Evolutionary conservation across 495 filamentous ascomycete genomes (phyloP).

Genomic region (Tetracladium marchalianum): DNA sequence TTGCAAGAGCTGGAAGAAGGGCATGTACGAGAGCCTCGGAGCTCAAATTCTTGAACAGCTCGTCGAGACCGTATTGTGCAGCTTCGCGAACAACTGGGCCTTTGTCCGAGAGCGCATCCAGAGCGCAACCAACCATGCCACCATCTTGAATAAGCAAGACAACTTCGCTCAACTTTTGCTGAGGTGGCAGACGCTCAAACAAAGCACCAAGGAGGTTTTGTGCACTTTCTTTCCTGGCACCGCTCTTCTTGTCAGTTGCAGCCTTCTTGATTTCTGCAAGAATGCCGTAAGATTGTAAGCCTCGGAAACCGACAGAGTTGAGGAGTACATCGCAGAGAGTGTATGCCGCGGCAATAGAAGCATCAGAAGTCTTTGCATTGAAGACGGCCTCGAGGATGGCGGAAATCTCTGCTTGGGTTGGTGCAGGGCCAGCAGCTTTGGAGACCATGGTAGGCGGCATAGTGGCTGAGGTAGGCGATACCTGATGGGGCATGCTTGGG

Average conservation of each 20-base stretch:
- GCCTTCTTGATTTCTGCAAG: conserved; percentile 69
- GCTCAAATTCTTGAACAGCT: conserved; percentile 67
- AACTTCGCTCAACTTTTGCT: conserved; percentile 70
- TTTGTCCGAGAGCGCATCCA: conserved; percentile 89
- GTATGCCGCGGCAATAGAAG: conserved; percentile 80
- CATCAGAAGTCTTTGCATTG: conserved; percentile 69
- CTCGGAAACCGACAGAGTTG: conserved; percentile 67
- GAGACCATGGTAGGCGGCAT: conserved; percentile 46
- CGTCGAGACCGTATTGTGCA: conserved; percentile 89
- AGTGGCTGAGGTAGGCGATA: conserved; percentile 41
- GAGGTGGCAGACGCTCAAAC: conserved; percentile 76
- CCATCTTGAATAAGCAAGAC: conserved; percentile 73
- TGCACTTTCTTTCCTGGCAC: conserved; percentile 73
- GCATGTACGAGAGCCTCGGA: conserved; percentile 73
- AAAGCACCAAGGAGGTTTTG: conserved; percentile 92
- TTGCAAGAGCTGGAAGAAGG: conserved; percentile 60
- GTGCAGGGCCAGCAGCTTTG: conserved; percentile 52
- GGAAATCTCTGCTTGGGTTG: conserved; percentile 61
- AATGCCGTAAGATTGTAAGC: conserved; percentile 64
- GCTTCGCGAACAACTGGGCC: conserved; percentile 77
- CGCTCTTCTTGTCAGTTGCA: conserved; percentile 90
- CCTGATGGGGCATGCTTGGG: conserved; percentile 55
- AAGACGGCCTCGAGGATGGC: conserved; percentile 68
- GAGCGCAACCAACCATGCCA: conserved; percentile 56
- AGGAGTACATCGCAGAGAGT: conserved; percentile 69